Conservation (phyloP, 1,284 basidiomycete genomes). For the Malassezia pachydermatis region DNA sequence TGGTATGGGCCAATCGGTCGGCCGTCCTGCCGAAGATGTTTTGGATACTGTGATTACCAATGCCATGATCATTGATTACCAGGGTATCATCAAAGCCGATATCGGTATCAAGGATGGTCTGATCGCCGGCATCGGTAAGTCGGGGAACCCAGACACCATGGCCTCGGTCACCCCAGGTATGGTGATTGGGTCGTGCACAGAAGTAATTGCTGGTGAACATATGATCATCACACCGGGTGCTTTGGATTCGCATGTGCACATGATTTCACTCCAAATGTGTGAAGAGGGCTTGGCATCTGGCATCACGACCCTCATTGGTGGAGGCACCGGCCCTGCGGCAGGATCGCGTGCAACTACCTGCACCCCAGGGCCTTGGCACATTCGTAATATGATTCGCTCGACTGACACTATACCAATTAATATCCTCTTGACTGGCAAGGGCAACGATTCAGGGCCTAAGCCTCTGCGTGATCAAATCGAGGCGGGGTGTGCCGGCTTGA, state of each 20-base stretch:
- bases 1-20: constrained; percentile 66
- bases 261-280: constrained; percentile 83
- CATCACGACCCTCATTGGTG: constrained; percentile 50
- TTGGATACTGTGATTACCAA: constrained; percentile 92
- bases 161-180: constrained; percentile 64
- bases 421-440: constrained; percentile 67
- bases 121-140: constrained; percentile 85
- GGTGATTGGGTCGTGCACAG: constrained; percentile 36
- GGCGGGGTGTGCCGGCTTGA: constrained; percentile 81
- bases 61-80: constrained; percentile 86
- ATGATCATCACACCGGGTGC: constrained; percentile 87
- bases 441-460: constrained; percentile 70
- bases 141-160: constrained; percentile 93
- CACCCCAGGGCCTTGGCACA: constrained; percentile 56
- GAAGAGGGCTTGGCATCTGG: constrained; percentile 54
- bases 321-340: constrained; percentile 74
- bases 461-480: constrained; percentile 69
- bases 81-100: constrained; percentile 95
- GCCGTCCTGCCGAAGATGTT: constrained; percentile 59
- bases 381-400: constrained; percentile 49
- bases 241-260: constrained; percentile 70
- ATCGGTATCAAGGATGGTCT: constrained; percentile 78
- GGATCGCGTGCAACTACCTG: constrained; percentile 91
- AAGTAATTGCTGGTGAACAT: constrained; percentile 83
- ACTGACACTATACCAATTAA: constrained; percentile 84